These are phyloP conservation scores for Xylariaceae sp. DNA, from an alignment of 2,329 filamentous ascomycete genomes.

Conservation along the genomic window DNA sequence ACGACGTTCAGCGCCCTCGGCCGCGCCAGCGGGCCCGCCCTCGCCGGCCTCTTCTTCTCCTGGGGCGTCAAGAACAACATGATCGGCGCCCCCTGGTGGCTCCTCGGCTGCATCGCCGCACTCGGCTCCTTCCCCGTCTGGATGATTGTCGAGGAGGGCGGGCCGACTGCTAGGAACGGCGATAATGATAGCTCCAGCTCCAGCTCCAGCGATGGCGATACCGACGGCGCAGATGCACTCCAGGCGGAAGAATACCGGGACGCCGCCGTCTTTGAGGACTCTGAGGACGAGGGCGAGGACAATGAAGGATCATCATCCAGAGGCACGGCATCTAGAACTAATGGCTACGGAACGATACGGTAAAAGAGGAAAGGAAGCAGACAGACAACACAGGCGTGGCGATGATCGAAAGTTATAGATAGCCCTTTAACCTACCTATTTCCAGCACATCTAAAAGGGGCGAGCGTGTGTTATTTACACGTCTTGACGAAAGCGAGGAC, in stretches of 20 bases:
- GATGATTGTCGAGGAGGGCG: slow-evolving; percentile 69
- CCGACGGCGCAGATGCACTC: slow-evolving; percentile 28
- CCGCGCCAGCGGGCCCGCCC: slow-evolving; percentile 70
- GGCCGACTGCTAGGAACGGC: slow-evolving; percentile 51
- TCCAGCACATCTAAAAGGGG: no score
- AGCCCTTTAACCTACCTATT: no score
- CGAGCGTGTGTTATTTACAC: no score
- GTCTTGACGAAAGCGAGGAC: no score
- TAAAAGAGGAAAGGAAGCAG: background rate
- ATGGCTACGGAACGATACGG: slow-evolving; percentile 10
- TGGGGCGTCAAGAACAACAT: slow-evolving; percentile 71
- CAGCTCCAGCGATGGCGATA: slow-evolving; percentile 17
- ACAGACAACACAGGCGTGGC: no score
- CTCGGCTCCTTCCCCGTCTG: slow-evolving; percentile 67
- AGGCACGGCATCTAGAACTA: no score
- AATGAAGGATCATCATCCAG: background rate
- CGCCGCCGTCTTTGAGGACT: slow-evolving; percentile 23
- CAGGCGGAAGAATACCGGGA: slow-evolving; percentile 32
- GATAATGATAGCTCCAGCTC: slow-evolving; percentile 1
- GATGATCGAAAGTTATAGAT: no score
- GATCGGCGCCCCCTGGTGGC: slow-evolving; percentile 76
- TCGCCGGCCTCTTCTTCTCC: slow-evolving; percentile 67
- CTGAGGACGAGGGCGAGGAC: slow-evolving; percentile 23
- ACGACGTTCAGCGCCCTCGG: slow-evolving; percentile 79
- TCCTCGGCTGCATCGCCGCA: slow-evolving; percentile 58